Percentiles rank a stretch among this genome's conserved stretches.
Conservation (phyloP, 305 asterid species). For the Fraxinus ornus region DNA sequence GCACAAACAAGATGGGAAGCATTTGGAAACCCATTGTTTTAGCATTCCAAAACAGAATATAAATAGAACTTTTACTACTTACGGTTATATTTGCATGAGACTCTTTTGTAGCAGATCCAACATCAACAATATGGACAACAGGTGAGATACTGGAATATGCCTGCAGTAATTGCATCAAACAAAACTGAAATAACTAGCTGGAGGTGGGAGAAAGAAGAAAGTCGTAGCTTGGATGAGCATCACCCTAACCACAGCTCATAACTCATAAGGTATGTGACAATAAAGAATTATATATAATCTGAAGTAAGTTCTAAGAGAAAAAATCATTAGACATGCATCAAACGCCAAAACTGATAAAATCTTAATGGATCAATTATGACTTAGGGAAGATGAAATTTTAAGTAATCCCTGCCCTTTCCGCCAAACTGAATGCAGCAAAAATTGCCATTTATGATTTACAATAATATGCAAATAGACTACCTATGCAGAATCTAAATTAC, state of each 20-base stretch:
- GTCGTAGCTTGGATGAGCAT: neutral
- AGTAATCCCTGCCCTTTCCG: neutral
- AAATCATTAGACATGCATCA: neutral
- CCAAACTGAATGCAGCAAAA: conserved; percentile 7
- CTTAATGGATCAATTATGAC: neutral
- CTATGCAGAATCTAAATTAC: neutral
- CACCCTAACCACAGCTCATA: conserved; percentile 1
- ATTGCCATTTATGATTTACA: neutral
- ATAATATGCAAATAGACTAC: neutral
- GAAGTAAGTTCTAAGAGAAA: neutral
- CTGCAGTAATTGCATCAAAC: conserved; percentile 41
- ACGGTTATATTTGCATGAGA: conserved; percentile 88
- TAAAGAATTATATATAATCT: neutral
- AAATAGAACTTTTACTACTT: conserved; percentile 28
- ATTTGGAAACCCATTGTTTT: neutral
- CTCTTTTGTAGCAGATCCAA: conserved; percentile 69
- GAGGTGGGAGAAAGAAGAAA: conserved; percentile 1
- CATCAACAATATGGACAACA: conserved; percentile 80
- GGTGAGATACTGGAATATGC: conserved; percentile 90
- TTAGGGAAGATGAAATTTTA: neutral
- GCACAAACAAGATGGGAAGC: neutral
- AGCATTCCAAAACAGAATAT: conserved; percentile 4
- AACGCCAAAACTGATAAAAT: neutral
- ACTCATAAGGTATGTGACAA: neutral
- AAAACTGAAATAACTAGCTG: conserved; percentile 14